Evolutionary conservation across 805 yeast genomes (phyloP), one percentile per base, ranked within the genome.

Genomic region (Barnettozyma salicaria): DNA sequence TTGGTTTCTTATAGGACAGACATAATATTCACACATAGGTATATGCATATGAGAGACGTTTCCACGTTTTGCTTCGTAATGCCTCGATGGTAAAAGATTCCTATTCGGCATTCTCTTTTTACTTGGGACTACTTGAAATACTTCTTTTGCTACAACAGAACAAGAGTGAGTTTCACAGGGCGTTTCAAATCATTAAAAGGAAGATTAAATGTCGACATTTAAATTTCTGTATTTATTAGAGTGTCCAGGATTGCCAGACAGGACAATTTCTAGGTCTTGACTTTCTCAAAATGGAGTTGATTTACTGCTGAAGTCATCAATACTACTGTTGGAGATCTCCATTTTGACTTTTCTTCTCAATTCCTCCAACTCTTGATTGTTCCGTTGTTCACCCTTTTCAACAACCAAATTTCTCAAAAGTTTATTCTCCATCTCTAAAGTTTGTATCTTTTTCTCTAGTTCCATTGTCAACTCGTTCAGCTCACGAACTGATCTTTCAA

Each of bases 371-470:
- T 76, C 74, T 41, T 71, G 74, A 18, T 65, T 60, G 37, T 72
- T 75, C 44, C 71, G 69, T 19, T 56, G 47, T 39, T 74, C 77
- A 37, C 82, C 81, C 52, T 86, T 83, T 59, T 87, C 90, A 30
- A 83, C 80, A 18, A 90, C 89, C 48, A 92, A 65, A 55, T 82
- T 83, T 63, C 85, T 76, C 49, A 90, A 69, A 59, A 94, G 70
- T 53, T 78, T 75, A 64, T 90, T 90, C 63, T 90, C 98, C 95
- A 87, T 86, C 62, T 89, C 95, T 47, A 90, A 64, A 39, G 90
- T 85, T 59, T 79, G 79, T 41, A 92, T 76, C 54, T 78, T 78
- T 53, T 74, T 70, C 58, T 88, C 95, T 44, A 88, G 68, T 17
- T 65, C 64, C 32, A 67, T 62, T 12, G 89, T 78, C 43, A 74